phyloP scores from a whole-genome alignment of 1,284 basidiomycete species.

The Puccinia triticina region DNA sequence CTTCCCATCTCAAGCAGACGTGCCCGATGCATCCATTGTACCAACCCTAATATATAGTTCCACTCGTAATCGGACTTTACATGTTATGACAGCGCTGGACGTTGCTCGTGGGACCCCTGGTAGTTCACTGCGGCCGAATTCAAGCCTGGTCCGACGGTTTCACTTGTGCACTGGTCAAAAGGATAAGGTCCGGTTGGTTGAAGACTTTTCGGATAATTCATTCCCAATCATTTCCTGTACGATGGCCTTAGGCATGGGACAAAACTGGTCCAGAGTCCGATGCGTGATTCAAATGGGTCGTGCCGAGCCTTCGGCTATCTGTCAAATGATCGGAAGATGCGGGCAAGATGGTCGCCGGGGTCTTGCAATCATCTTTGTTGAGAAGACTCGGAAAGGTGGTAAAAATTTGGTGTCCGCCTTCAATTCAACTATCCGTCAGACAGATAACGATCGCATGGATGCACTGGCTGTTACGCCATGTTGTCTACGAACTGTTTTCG shows the following conservation, averaged over 20 bases:
- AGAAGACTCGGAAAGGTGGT: not conserved
- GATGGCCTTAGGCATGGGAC: constrained; percentile 3
- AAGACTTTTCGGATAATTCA: not conserved
- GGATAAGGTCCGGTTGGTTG: too few species aligned
- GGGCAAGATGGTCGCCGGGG: not conserved
- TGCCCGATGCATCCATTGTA: not conserved
- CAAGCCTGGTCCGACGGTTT: not conserved
- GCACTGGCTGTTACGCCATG: not conserved
- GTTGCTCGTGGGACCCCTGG: too few species aligned
- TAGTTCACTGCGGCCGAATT: not conserved
- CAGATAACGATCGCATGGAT: not conserved
- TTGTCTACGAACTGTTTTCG: not conserved
- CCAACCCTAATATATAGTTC: constrained; percentile 27
- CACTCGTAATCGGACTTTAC: too few species aligned
- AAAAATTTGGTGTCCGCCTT: not conserved
- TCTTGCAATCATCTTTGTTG: constrained; percentile 2
- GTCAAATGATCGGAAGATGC: constrained; percentile 9
- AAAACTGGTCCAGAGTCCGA: not conserved
- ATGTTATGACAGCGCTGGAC: too few species aligned
- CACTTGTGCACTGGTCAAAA: not conserved
- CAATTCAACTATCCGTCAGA: not conserved
- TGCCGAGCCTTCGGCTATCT: not conserved
- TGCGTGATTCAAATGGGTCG: not conserved
- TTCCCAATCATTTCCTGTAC: constrained; percentile 3
- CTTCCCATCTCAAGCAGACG: not conserved